Conservation (phyloP, 2,329 filamentous ascomycete species). For the Ustulina deusta region DNA sequence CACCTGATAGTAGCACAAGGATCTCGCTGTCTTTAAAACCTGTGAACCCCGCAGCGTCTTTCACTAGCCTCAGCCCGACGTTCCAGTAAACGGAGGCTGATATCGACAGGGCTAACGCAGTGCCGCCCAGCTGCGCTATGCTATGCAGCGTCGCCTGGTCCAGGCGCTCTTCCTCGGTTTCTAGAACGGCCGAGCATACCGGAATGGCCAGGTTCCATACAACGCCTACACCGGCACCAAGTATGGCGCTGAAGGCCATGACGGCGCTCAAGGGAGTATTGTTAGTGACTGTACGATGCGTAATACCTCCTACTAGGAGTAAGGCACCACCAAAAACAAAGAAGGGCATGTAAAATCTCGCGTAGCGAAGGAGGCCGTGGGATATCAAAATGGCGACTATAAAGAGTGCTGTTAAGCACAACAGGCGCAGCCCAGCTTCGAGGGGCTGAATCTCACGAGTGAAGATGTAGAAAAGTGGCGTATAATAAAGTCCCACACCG, state of each 20-base stretch:
- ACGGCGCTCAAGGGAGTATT: conserved; percentile 46
- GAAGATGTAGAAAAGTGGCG: conserved; percentile 66
- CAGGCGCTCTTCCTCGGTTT: conserved; percentile 44
- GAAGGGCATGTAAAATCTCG: conserved; percentile 55
- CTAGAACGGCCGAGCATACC: conserved; percentile 47
- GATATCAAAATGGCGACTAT: conserved; percentile 39
- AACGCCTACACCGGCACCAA: conserved; percentile 51
- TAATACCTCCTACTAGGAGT: conserved; percentile 45
- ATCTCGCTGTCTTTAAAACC: conserved; percentile 45
- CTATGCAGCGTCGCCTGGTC: conserved; percentile 52
- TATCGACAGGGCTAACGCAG: conserved; percentile 46
- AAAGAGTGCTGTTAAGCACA: conserved; percentile 50
- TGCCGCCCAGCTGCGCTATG: conserved; percentile 51
- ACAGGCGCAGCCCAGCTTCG: conserved; percentile 55
- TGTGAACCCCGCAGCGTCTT: conserved; percentile 36
- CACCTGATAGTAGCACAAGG: conserved; percentile 48
- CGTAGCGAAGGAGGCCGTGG: conserved; percentile 54
- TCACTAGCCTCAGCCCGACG: conserved; percentile 46
- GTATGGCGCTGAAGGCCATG: conserved; percentile 50
- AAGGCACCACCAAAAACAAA: conserved; percentile 49
- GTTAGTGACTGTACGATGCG: conserved; percentile 46
- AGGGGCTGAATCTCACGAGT: conserved; percentile 56
- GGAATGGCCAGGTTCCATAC: conserved; percentile 50
- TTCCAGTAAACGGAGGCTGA: conserved; percentile 52
- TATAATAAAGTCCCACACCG: conserved; percentile 61